Conservation (phyloP, 257 asterid species). For the Cinchona pubescens region DNA sequence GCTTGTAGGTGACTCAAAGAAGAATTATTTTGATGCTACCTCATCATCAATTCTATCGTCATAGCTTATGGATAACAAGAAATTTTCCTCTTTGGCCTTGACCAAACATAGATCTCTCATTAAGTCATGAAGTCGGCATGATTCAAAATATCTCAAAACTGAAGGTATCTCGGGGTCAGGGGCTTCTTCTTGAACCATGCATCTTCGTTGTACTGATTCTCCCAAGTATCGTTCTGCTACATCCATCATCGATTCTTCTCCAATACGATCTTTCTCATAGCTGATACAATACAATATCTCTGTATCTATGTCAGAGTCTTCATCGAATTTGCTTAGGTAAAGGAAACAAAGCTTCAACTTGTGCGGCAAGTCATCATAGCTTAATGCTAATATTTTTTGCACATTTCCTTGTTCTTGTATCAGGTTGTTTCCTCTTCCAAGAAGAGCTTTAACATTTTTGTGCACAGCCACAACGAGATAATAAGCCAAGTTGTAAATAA, state of each 20-base stretch:
- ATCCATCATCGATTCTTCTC: constrained; percentile 7
- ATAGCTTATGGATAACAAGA: background rate
- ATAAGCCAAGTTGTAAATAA: too few relatives aligned
- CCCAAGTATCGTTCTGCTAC: constrained; percentile 8
- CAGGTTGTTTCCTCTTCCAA: background rate
- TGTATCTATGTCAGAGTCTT: background rate
- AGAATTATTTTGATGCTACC: too few relatives aligned
- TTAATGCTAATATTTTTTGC: background rate
- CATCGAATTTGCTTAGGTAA: background rate
- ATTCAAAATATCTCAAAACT: background rate
- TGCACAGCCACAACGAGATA: too few relatives aligned
- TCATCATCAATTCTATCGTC: background rate
- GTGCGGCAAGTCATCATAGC: constrained; percentile 5
- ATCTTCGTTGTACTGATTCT: constrained; percentile 5
- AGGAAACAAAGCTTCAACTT: constrained; percentile 5
- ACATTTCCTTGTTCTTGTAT: background rate
- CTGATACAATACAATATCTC: background rate
- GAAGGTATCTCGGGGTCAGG: background rate
- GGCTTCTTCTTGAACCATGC: background rate
- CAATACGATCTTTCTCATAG: background rate
- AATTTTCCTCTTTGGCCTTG: background rate
- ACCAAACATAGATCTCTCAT: constrained; percentile 6
- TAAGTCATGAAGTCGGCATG: constrained; percentile 6
- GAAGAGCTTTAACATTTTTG: background rate
- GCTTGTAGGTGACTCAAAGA: too few relatives aligned